Evolutionary conservation across 2,329 filamentous ascomycete species (phyloP), one percentile per base, ranked within the genome.

Genomic region (Fusarium piperis): DNA sequence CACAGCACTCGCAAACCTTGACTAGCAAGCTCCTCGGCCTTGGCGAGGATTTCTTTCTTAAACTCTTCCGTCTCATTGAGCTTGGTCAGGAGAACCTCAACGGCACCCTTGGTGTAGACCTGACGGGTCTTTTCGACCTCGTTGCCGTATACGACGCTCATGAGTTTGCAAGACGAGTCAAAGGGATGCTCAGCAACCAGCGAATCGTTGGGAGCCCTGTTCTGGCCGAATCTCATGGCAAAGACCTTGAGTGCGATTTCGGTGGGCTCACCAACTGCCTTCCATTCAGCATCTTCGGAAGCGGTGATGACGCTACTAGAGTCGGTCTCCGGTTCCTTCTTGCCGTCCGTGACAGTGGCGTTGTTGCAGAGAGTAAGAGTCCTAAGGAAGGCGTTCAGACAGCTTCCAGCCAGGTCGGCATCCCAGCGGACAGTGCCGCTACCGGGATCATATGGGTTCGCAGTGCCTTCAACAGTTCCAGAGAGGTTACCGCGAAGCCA

Each of bases 191-290:
- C 92, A 2, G 89, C 87, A 11, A 92, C 74, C 48, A 91, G 81
- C 39, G 81, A 79, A 62, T 85, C 84, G 26, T 78, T 74, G n/a
- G 80, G 80, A 23, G 79, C 77, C 76, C 86, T 86, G 58, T 82
- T 85, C 65, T 86, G 85, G 32, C 86, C 85, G 73, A 93, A 93
- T 18, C 92, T 89, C 82, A 91, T 90, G 52, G 91, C 91, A 67
- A 94, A 91, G 11, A 93, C 91, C 70, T 92, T 90, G 16, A 94
- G 87, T 12, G 92, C 91, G 65, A 94, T 92, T 73, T 94, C 92
- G 4, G 92, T 94, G 4, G 91, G 90, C 72, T 92, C 90, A 55
- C 90, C 91, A 44, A 90, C 81, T 20, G 89, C 89, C 44, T 83
- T 85, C 89, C 90, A 92, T 2, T 83, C 78, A 4, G 80, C 78